Conservation (phyloP, 176 grass and related monocot genomes). For the Carex littledalei region DNA sequence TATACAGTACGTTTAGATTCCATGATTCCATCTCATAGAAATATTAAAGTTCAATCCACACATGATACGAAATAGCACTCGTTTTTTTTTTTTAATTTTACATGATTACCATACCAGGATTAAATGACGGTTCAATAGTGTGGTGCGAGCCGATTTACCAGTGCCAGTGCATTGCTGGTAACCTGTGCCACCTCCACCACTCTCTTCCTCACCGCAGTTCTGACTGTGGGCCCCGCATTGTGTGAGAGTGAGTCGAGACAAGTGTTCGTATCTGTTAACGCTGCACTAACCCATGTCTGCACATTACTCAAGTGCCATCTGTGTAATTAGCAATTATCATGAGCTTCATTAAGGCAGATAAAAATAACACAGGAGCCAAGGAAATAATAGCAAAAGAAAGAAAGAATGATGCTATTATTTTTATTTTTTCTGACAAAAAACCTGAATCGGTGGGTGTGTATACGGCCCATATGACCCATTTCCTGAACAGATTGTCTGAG, state of each 20-base stretch:
- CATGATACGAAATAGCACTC: background rate
- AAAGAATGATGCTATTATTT: background rate
- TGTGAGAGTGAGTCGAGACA: slow-evolving; percentile 26
- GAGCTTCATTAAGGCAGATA: background rate
- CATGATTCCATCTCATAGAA: too few species aligned
- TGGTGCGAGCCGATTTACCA: slow-evolving; percentile 28
- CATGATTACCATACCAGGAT: too few species aligned
- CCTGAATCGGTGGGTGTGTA: slow-evolving; percentile 13
- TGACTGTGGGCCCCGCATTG: slow-evolving; percentile 1
- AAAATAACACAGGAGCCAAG: background rate
- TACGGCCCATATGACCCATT: slow-evolving; percentile 24
- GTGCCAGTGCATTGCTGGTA: slow-evolving; percentile 28
- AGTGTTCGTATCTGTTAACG: slow-evolving; percentile 28
- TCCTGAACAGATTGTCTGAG: slow-evolving; percentile 10
- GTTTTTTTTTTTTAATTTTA: background rate
- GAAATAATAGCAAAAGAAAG: background rate
- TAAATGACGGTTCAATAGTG: background rate
- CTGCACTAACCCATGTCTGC: slow-evolving; percentile 32
- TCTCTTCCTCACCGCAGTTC: slow-evolving; percentile 19
- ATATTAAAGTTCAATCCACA: background rate
- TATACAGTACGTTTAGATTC: background rate
- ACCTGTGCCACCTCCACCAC: slow-evolving; percentile 29
- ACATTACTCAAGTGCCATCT: slow-evolving; percentile 24
- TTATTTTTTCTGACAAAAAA: background rate
- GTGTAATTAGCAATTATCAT: background rate